phyloP scores from a whole-genome alignment of 139 green algal species.

The Protoeuglena noctilucae region DNA sequence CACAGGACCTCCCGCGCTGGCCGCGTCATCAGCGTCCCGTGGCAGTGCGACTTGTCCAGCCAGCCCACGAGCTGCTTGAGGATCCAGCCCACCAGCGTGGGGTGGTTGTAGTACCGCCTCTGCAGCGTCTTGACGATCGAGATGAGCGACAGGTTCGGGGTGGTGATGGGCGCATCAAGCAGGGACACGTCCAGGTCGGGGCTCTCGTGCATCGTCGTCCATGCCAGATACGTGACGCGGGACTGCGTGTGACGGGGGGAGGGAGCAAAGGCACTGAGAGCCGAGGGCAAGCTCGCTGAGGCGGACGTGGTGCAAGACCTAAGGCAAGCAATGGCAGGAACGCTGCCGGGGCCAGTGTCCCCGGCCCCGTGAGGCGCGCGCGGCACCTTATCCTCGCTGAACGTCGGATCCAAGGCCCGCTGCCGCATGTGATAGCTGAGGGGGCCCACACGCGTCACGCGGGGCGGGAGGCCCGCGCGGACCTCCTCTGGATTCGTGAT shows the following conservation, averaged over 20 bases:
- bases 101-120: not conserved
- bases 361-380: too few species aligned
- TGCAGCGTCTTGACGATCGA: slow-evolving; percentile 15
- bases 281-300: not conserved
- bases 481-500: slow-evolving; percentile 35
- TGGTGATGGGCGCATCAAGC: slow-evolving; percentile 19
- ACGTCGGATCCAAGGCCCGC: not conserved
- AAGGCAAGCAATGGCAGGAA: too few species aligned
- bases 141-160: slow-evolving; percentile 25
- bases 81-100: slow-evolving; percentile 4
- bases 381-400: not conserved
- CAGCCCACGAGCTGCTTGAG: slow-evolving; percentile 12
- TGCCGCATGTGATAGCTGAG: not conserved
- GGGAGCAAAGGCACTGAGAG: slow-evolving; percentile 8
- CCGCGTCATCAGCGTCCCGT: slow-evolving; percentile 22
- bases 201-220: slow-evolving; percentile 5
- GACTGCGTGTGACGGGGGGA: slow-evolving; percentile 7
- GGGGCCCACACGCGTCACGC: slow-evolving; percentile 16
- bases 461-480: slow-evolving; percentile 16
- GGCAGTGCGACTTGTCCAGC: slow-evolving; percentile 10
- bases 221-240: slow-evolving; percentile 13
- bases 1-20: slow-evolving; percentile 24
- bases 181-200: slow-evolving; percentile 5
- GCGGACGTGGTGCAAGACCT: not conserved
- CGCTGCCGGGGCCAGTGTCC: too few species aligned